Base-by-base conservation (phyloP, 1,139 yeast species). In the Nadsonia commutata region DNA sequence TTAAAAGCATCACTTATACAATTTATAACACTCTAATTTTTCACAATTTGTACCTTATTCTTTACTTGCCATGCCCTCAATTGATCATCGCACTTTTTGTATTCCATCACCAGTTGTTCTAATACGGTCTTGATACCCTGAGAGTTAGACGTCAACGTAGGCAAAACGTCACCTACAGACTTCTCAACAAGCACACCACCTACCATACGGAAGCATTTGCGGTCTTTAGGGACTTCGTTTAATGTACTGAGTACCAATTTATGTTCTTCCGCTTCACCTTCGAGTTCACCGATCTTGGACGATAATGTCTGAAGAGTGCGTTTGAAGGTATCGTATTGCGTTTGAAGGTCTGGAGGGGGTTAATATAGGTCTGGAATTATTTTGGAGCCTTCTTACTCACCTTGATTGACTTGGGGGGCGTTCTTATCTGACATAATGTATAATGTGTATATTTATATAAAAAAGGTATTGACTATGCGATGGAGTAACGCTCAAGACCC, bases 171-270 rank as follows among this genome's bases (percentile, higher is more conserved):
- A 31, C 72, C 78, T 2, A 86, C 90, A 5, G 77, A 71, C 52
- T 83, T 80, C 56, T 88, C 94, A 20, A 88, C 83, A 41, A 93
- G 68, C 1, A 90, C 95, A 3, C 95, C 94, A 16, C 96, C 96
- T 37, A 90, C 74, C 95, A 90, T 85, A 57, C 94, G 77, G 65
- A 78, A 88, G 56, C 97, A 86, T 56, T 79, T 80, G 48, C 98
- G 73, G 39, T 70, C 75, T 2, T 53, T 51, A 18, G 73, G 72
- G 42, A 73, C 77, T 38, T 60, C 71, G 49, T 55, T 60, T 56
- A 33, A 39, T 20, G 23, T 20, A 2, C 21, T 16, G 4, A 49
- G 41, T 2, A 51, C 61, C 22, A 51, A 52, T 51, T 52, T 54
- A 51, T 67, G 71, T 50, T 67, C 71, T 39, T 65, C 69, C 21